These are phyloP conservation scores for Halenospora varia DNA, from an alignment of 495 filamentous ascomycete species.

Conservation along the genomic window DNA sequence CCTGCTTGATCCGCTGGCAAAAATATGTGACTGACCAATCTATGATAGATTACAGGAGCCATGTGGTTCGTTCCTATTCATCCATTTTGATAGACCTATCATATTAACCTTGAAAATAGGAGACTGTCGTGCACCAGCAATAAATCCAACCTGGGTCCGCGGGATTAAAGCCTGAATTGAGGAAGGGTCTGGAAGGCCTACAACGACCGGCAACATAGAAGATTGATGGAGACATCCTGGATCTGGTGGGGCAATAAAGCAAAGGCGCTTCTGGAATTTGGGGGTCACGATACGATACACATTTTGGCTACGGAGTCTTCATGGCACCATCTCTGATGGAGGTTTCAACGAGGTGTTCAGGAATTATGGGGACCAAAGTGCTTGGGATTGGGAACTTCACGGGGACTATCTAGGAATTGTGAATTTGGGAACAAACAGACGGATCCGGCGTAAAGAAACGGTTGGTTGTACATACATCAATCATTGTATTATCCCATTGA, in stretches of 20 bases:
- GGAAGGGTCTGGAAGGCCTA: not conserved
- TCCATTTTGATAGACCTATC: not conserved
- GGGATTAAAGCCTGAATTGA: not conserved
- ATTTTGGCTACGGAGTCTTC: conserved; percentile 2
- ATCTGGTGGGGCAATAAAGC: not conserved
- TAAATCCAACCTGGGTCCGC: conserved; percentile 19
- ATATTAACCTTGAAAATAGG: conserved; percentile 4
- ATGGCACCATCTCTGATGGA: not conserved
- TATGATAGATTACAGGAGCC: conserved; percentile 22
- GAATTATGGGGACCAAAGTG: no score
- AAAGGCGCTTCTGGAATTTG: no score
- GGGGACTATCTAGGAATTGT: no score
- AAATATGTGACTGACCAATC: conserved; percentile 4
- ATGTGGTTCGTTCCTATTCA: conserved; percentile 18
- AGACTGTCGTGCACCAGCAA: conserved; percentile 22
- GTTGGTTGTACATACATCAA: conserved; percentile 8
- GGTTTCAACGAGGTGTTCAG: not conserved
- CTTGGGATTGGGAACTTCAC: no score
- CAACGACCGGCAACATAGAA: conserved; percentile 1
- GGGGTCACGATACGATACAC: not conserved
- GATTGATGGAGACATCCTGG: not conserved
- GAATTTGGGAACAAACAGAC: no score
- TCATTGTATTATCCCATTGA: conserved; percentile 1
- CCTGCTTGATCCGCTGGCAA: not conserved
- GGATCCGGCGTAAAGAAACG: conserved; percentile 1